A percentile compares a stretch with the other conserved stretches of the same genome.
These are phyloP conservation scores for Aegilops tauschii DNA, from an alignment of 176 grass and related monocot species.

Conservation along the genomic window DNA sequence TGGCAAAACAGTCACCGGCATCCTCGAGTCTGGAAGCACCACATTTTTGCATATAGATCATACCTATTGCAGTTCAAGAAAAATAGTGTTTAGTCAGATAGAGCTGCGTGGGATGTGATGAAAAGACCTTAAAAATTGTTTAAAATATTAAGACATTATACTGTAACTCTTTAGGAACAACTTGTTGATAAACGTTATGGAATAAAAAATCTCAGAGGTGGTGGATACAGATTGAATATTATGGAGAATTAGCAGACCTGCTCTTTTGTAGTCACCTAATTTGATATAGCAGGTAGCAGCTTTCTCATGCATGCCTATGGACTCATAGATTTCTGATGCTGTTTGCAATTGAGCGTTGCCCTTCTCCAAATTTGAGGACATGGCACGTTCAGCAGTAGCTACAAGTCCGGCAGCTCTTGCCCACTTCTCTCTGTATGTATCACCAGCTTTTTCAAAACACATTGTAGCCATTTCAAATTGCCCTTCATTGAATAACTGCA, in stretches of 20 bases:
- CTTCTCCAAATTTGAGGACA: constrained; percentile 47
- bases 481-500: constrained; percentile 72
- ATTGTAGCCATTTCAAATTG: constrained; percentile 86
- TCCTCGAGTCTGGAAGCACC: constrained; percentile 62
- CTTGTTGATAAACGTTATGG: neutral
- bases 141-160: no score
- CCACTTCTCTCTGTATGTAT: constrained; percentile 63
- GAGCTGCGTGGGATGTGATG: neutral
- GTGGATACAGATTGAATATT: neutral
- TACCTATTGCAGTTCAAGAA: constrained; percentile 41
- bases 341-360: constrained; percentile 42
- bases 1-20: constrained; percentile 67
- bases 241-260: constrained; percentile 44
- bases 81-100: neutral
- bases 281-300: constrained; percentile 74
- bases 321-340: constrained; percentile 75
- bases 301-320: constrained; percentile 68
- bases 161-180: neutral
- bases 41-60: constrained; percentile 68
- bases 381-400: constrained; percentile 52
- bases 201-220: neutral
- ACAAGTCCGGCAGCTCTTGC: constrained; percentile 79
- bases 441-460: constrained; percentile 91
- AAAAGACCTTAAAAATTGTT: no score
- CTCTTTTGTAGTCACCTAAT: constrained; percentile 61